A percentile compares a stretch with the other conserved stretches of the same genome.
These are phyloP conservation scores for Phytophthora nicotianae DNA, from an alignment of 352 stramenopile genomes.

Conservation along the genomic window DNA sequence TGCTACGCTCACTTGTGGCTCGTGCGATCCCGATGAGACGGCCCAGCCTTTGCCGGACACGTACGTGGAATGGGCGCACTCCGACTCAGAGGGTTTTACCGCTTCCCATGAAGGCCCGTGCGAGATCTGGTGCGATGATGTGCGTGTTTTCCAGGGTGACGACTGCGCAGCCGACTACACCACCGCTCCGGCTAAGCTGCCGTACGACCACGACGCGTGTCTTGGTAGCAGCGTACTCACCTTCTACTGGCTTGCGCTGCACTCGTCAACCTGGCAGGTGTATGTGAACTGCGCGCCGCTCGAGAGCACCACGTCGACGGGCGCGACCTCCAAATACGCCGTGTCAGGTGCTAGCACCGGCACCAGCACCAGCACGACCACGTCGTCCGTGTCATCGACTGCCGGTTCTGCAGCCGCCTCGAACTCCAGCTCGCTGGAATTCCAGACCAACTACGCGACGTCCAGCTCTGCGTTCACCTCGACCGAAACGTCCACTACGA, in stretches of 20 bases:
- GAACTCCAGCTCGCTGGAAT: conserved; percentile 12
- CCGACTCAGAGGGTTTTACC: conserved; percentile 35
- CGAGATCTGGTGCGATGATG: conserved; percentile 52
- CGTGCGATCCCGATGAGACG: conserved; percentile 17
- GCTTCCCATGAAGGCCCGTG: conserved; percentile 46
- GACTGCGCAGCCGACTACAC: conserved; percentile 42
- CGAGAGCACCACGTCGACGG: conserved; percentile 27
- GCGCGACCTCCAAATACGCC: conserved; percentile 29
- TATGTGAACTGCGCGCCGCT: conserved; percentile 50
- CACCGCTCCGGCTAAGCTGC: conserved; percentile 33
- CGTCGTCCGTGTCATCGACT: conserved; percentile 11
- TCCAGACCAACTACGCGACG: conserved; percentile 17
- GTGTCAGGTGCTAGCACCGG: conserved; percentile 18
- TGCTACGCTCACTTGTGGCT: conserved; percentile 1
- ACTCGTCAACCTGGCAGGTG: conserved; percentile 47
- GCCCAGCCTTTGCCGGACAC: conserved; percentile 24
- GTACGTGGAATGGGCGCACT: conserved; percentile 35
- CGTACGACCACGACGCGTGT: conserved; percentile 47
- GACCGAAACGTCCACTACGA: conserved; percentile 7
- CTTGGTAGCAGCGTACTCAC: conserved; percentile 5
- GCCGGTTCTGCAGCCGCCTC: conserved; percentile 22
- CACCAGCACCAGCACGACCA: conserved; percentile 14
- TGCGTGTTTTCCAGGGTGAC: conserved; percentile 37
- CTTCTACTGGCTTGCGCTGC: conserved; percentile 48
- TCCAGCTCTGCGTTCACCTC: conserved; percentile 7